Conservation (phyloP, 2,329 filamentous ascomycete species). For the Alternaria viburni region DNA sequence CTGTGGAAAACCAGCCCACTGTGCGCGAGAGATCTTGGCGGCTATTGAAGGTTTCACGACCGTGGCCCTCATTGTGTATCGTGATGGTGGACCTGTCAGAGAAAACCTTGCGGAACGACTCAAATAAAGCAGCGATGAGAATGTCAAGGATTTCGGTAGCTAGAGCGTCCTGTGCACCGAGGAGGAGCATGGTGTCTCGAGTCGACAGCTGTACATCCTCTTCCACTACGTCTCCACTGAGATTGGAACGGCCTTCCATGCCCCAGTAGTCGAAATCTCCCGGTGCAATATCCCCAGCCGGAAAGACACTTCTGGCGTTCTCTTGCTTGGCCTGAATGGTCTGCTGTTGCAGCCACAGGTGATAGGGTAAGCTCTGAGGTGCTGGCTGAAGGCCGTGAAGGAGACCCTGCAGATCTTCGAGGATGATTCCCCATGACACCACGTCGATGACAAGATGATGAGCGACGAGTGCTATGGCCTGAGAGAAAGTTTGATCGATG, state of each 20-base stretch:
- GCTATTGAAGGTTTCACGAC: constrained; percentile 54
- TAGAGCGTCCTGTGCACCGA: constrained; percentile 43
- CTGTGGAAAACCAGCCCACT: constrained; percentile 59
- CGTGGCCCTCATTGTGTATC: constrained; percentile 58
- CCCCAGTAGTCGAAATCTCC: constrained; percentile 48
- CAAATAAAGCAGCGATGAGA: constrained; percentile 42
- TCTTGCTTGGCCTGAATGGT: constrained; percentile 34
- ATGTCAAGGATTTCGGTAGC: constrained; percentile 47
- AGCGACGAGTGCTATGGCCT: constrained; percentile 44
- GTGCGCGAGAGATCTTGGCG: constrained; percentile 57
- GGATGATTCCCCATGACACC: constrained; percentile 50
- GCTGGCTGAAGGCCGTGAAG: constrained; percentile 33
- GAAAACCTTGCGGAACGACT: constrained; percentile 55
- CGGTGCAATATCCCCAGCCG: constrained; percentile 31
- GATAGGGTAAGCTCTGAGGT: constrained; percentile 44
- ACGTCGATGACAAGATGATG: constrained; percentile 49
- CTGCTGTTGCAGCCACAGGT: constrained; percentile 46
- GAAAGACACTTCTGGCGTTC: constrained; percentile 32
- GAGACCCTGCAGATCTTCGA: constrained; percentile 46
- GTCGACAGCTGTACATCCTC: constrained; percentile 40
- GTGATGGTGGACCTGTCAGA: constrained; percentile 49
- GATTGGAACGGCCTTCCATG: constrained; percentile 41
- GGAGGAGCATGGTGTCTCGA: constrained; percentile 40
- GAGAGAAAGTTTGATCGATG: constrained; percentile 41
- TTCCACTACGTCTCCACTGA: constrained; percentile 41